Evolutionary conservation across 2,329 filamentous ascomycete genomes (phyloP).

Genomic region (Colletotrichum somersetense): DNA sequence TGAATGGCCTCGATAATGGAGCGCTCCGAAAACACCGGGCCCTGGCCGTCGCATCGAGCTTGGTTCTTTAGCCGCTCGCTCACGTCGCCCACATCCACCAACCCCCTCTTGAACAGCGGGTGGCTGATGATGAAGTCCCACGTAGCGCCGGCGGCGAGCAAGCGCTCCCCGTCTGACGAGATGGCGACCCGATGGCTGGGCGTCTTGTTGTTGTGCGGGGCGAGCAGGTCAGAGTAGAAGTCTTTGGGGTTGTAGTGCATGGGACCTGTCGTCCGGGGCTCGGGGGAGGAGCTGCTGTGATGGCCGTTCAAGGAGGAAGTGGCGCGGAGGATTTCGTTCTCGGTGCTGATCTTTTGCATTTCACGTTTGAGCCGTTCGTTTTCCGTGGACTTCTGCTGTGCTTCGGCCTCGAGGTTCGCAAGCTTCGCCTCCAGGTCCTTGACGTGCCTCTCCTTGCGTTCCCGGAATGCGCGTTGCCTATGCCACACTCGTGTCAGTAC

Average conservation of each 20-base stretch:
- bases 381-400: slow-evolving; percentile 79
- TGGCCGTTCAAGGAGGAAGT: slow-evolving; percentile 66
- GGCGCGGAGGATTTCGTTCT: slow-evolving; percentile 92
- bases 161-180: slow-evolving; percentile 73
- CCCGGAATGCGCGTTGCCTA: slow-evolving; percentile 95
- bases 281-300: slow-evolving; percentile 57
- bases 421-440: slow-evolving; percentile 93
- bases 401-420: slow-evolving; percentile 79
- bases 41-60: slow-evolving; percentile 87
- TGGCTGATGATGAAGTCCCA: slow-evolving; percentile 93
- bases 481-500: slow-evolving; percentile 12
- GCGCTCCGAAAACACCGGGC: slow-evolving; percentile 87
- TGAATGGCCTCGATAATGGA: slow-evolving; percentile 81
- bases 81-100: slow-evolving; percentile 85
- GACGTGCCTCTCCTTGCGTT: slow-evolving; percentile 94
- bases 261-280: slow-evolving; percentile 72
- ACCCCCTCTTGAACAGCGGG: slow-evolving; percentile 79
- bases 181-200: slow-evolving; percentile 77
- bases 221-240: slow-evolving; percentile 74
- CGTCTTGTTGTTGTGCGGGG: slow-evolving; percentile 72
- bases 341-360: slow-evolving; percentile 85
- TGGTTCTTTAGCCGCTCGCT: slow-evolving; percentile 81
- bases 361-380: slow-evolving; percentile 90
- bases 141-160: slow-evolving; percentile 81
- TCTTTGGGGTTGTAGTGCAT: slow-evolving; percentile 79